phyloP scores from a whole-genome alignment of 192 early-diverging fungal genomes.

The Dissophora globulifera region DNA sequence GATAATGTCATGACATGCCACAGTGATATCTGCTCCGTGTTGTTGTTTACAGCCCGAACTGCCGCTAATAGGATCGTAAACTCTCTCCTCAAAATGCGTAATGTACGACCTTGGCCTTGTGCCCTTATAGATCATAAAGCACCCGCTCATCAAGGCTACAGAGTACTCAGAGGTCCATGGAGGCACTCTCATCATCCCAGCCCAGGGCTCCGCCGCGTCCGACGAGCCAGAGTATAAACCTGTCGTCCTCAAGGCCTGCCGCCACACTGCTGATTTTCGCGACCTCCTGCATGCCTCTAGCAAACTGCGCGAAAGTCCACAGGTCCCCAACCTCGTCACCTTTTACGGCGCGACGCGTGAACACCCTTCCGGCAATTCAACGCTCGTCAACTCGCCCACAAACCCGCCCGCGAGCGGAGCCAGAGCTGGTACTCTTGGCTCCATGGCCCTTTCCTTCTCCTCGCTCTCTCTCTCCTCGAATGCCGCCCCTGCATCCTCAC shows the following conservation, averaged over 20 bases:
- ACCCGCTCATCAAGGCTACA: slow-evolving; percentile 52
- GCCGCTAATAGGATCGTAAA: too few species aligned
- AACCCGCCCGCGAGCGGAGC: slow-evolving; percentile 6
- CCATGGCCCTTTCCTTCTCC: slow-evolving; percentile 23
- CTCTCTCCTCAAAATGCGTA: too few species aligned
- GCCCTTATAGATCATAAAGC: slow-evolving; percentile 44
- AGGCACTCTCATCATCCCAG: slow-evolving; percentile 33
- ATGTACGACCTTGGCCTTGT: too few species aligned
- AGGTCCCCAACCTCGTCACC: slow-evolving; percentile 38
- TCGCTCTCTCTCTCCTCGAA: slow-evolving; percentile 34
- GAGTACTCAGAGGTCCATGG: slow-evolving; percentile 53
- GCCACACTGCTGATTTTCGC: slow-evolving; percentile 47
- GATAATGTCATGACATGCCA: too few species aligned
- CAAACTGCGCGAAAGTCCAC: slow-evolving; percentile 34
- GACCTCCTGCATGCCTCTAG: slow-evolving; percentile 39
- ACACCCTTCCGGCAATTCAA: slow-evolving; percentile 23
- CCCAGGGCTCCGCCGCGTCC: slow-evolving; percentile 18
- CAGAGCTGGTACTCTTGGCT: slow-evolving; percentile 24
- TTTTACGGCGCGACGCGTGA: slow-evolving; percentile 50
- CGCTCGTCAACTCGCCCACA: slow-evolving; percentile 5
- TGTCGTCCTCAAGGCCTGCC: slow-evolving; percentile 46
- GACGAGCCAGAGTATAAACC: slow-evolving; percentile 37
- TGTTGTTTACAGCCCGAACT: too few species aligned
- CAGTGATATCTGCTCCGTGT: too few species aligned
- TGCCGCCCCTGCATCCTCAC: slow-evolving; percentile 6